phyloP scores from a whole-genome alignment of 805 yeast species.

The Torulaspora gathmanii region DNA sequence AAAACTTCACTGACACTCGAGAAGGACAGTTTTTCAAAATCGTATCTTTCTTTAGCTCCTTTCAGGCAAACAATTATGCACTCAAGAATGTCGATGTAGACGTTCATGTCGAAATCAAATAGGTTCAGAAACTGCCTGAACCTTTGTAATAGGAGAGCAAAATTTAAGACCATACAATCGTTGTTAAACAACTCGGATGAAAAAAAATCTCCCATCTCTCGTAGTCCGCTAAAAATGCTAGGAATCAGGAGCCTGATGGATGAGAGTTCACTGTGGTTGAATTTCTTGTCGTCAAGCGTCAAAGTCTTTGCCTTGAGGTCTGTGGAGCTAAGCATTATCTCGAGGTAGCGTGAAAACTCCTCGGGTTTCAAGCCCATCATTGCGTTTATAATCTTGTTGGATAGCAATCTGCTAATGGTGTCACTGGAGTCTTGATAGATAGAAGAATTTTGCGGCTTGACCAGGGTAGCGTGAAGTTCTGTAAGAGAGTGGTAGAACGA shows the following conservation, averaged over 20 bases:
- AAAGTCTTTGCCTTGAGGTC: not conserved
- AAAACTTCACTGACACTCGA: constrained; percentile 2
- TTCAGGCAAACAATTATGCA: constrained; percentile 3
- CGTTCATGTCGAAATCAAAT: constrained; percentile 14
- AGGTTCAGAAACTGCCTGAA: constrained; percentile 4
- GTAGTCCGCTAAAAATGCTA: constrained; percentile 10
- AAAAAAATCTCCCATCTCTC: constrained; percentile 9
- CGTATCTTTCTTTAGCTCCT: constrained; percentile 1
- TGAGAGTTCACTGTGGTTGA: constrained; percentile 15
- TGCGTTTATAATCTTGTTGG: constrained; percentile 37
- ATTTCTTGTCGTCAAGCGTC: not conserved
- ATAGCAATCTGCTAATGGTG: constrained; percentile 34
- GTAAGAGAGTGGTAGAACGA: constrained; percentile 19
- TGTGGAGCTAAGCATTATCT: constrained; percentile 3
- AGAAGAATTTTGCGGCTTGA: constrained; percentile 32
- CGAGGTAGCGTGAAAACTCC: constrained; percentile 20
- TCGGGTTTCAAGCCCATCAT: constrained; percentile 21
- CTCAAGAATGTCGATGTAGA: constrained; percentile 21
- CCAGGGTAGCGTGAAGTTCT: constrained; percentile 32
- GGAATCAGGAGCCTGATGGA: constrained; percentile 14
- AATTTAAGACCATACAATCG: constrained; percentile 17
- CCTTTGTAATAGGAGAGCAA: constrained; percentile 12
- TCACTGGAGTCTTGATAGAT: constrained; percentile 33
- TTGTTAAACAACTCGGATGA: constrained; percentile 10
- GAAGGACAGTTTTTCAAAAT: constrained; percentile 1